Percentiles rank a stretch among this genome's conserved stretches.
phyloP scores from a whole-genome alignment of 192 early-diverging fungal genomes.

The Entophlyctis luteolus region DNA sequence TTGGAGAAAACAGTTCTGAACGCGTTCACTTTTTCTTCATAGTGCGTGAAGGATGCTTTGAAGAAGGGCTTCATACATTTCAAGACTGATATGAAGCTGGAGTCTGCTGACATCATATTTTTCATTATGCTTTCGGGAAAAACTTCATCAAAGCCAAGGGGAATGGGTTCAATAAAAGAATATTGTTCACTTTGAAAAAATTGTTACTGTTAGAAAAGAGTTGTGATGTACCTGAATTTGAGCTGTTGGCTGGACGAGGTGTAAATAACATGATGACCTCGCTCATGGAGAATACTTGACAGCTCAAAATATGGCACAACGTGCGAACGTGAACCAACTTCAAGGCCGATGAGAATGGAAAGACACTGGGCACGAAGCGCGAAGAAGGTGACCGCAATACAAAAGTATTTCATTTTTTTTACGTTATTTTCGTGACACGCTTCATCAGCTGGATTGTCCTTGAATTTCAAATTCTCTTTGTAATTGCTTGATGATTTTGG shows the following conservation, averaged over 20 bases:
- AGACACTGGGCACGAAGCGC: not conserved
- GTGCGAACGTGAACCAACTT: not conserved
- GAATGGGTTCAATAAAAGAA: not conserved
- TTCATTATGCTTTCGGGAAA: not conserved
- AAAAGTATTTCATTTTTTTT: too few species aligned
- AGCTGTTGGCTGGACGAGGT: not conserved
- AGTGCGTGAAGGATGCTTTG: not conserved
- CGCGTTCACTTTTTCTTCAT: not conserved
- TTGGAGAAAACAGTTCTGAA: not conserved
- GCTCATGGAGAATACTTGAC: not conserved
- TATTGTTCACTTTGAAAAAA: not conserved
- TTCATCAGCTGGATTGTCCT: too few species aligned
- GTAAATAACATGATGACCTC: not conserved
- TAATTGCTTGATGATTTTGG: too few species aligned
- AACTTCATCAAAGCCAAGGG: not conserved
- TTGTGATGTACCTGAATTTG: not conserved
- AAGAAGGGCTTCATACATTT: not conserved
- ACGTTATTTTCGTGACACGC: too few species aligned
- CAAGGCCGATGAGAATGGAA: not conserved
- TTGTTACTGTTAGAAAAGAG: not conserved
- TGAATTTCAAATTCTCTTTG: too few species aligned
- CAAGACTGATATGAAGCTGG: not conserved
- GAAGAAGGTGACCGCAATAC: too few species aligned
- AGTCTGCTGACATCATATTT: too few species aligned
- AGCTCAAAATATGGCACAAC: conserved; percentile 1